Conservation (phyloP, 345 rosid species). For the Theobroma cacao region DNA sequence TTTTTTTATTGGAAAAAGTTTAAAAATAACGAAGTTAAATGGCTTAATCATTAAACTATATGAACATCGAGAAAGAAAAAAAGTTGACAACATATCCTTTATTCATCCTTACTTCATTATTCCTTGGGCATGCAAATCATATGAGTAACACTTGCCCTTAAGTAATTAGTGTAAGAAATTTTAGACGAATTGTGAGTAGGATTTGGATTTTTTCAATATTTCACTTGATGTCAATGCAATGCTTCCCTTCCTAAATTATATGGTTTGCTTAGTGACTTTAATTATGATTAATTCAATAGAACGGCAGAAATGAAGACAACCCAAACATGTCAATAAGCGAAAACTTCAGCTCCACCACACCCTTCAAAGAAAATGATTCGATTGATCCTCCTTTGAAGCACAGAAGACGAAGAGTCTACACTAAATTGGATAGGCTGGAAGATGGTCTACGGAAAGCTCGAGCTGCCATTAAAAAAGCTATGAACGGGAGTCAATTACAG, state of each 20-base stretch:
- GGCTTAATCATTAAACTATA: too few species aligned
- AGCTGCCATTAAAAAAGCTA: slow-evolving; percentile 54
- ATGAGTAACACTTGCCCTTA: too few species aligned
- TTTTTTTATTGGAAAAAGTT: too few species aligned
- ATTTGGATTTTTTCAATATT: too few species aligned
- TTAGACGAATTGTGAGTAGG: too few species aligned
- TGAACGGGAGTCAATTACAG: slow-evolving; percentile 33
- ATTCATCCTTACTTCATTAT: too few species aligned
- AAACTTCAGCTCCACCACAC: background rate
- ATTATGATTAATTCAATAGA: background rate
- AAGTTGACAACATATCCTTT: too few species aligned
- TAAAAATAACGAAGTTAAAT: too few species aligned
- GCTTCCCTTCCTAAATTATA: background rate
- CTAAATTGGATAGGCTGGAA: slow-evolving; percentile 55
- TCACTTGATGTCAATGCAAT: background rate
- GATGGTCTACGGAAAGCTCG: slow-evolving; percentile 55
- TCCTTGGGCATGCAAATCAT: too few species aligned
- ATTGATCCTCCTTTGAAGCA: slow-evolving; percentile 5
- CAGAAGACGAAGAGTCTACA: slow-evolving; percentile 18
- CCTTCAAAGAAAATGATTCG: slow-evolving; percentile 4
- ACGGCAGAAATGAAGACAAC: background rate
- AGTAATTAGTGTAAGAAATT: too few species aligned
- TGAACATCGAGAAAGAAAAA: too few species aligned
- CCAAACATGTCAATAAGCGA: background rate
- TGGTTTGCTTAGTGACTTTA: background rate